Percentiles rank a stretch among this genome's conserved stretches.
Evolutionary conservation across 2,329 filamentous ascomycete genomes (phyloP).

Genomic region (Penicillium thymicola): DNA sequence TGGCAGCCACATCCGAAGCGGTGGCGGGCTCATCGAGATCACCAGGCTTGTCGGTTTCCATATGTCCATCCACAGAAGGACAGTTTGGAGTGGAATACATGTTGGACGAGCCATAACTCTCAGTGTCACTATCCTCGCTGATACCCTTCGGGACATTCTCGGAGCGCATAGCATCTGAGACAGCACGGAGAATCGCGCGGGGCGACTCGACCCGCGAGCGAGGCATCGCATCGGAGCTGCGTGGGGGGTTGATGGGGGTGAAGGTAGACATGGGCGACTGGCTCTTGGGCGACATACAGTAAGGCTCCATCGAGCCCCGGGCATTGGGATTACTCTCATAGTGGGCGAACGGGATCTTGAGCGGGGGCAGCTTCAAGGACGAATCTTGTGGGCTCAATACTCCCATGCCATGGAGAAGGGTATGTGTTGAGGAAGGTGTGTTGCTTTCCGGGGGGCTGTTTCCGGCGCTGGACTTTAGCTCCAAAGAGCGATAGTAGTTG

Average conservation of each 20-base stretch:
- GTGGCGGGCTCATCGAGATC: neutral
- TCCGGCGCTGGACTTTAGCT: constrained; percentile 9
- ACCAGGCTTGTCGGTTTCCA: neutral
- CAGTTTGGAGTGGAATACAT: constrained; percentile 14
- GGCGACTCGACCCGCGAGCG: constrained; percentile 20
- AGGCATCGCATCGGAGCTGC: constrained; percentile 18
- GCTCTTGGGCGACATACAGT: constrained; percentile 40
- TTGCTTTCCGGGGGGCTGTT: neutral
- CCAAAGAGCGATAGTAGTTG: constrained; percentile 32
- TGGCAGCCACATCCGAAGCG: neutral
- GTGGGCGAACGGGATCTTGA: constrained; percentile 25
- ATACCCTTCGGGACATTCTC: neutral
- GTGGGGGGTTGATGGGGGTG: constrained; percentile 44
- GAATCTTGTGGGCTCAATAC: neutral
- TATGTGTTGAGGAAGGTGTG: constrained; percentile 17
- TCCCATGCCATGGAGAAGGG: constrained; percentile 1
- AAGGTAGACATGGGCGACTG: constrained; percentile 36
- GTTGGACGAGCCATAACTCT: constrained; percentile 14
- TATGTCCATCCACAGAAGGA: constrained; percentile 6
- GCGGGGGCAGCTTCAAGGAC: neutral
- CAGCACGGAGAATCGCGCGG: constrained; percentile 22
- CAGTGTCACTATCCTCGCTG: constrained; percentile 16
- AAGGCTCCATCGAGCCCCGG: constrained; percentile 41
- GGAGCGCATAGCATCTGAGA: constrained; percentile 9
- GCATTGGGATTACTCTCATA: constrained; percentile 36